A percentile compares a stretch with the other conserved stretches of the same genome.
Evolutionary conservation across 345 rosid genomes (phyloP).

Genomic region (Murraya koenigii): DNA sequence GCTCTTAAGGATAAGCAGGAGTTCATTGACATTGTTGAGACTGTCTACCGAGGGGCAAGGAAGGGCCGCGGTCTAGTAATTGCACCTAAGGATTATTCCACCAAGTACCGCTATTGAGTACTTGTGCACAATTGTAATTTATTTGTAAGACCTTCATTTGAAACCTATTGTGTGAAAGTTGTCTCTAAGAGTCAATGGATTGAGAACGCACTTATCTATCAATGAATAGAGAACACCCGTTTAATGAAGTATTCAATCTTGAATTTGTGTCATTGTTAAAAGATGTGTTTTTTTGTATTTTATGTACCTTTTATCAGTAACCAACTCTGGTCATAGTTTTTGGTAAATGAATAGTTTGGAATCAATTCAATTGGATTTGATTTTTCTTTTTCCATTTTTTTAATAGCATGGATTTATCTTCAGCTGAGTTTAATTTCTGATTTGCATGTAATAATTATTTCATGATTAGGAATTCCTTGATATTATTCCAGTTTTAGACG

Average conservation of each 20-base stretch:
- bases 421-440: neutral
- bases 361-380: neutral
- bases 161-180: neutral
- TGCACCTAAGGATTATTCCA: constrained; percentile 97
- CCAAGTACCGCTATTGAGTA: constrained; percentile 82
- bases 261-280: neutral
- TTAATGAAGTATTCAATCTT: neutral
- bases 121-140: constrained; percentile 1
- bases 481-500: no score
- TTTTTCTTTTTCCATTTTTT: no score
- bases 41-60: constrained; percentile 86
- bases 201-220: neutral
- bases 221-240: neutral
- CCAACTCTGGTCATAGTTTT: neutral
- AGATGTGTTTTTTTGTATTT: no score
- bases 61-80: constrained; percentile 95
- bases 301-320: neutral
- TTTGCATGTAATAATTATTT: neutral
- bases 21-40: constrained; percentile 86
- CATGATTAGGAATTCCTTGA: neutral
- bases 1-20: constrained; percentile 98
- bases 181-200: neutral
- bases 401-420: no score
- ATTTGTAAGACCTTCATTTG: neutral
- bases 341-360: neutral